Percentiles rank a stretch among this genome's conserved stretches.
Conservation (phyloP, 108 stramenopile species). For the Fragilariopsis cylindrus region DNA sequence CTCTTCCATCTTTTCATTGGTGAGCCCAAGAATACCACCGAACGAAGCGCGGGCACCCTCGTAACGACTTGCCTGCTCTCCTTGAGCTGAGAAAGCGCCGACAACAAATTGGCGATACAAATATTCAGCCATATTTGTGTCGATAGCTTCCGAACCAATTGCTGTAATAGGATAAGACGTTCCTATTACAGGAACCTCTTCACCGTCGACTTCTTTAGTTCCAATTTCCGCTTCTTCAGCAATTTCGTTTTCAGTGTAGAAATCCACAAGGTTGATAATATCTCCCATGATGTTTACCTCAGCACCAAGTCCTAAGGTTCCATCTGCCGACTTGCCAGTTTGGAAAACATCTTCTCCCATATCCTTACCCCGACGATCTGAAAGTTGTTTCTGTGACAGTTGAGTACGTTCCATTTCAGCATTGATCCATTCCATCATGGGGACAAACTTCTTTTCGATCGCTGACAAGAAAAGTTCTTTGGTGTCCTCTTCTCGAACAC, state of each 20-base stretch:
- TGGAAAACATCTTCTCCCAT: constrained; percentile 86
- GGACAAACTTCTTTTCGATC: constrained; percentile 70
- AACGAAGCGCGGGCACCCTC: constrained; percentile 68
- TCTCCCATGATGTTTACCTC: constrained; percentile 88
- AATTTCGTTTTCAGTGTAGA: constrained; percentile 84
- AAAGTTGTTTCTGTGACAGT: constrained; percentile 71
- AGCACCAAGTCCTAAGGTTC: constrained; percentile 81
- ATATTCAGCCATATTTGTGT: constrained; percentile 71
- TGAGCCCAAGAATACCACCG: constrained; percentile 85
- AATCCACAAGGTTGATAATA: constrained; percentile 85
- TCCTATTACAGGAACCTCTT: constrained; percentile 71
- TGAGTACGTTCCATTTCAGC: constrained; percentile 80
- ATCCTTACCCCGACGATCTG: constrained; percentile 71
- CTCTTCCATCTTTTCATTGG: constrained; percentile 70
- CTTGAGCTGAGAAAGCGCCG: constrained; percentile 76
- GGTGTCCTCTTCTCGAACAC: constrained; percentile 69
- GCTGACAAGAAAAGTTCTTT: constrained; percentile 70
- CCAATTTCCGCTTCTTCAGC: constrained; percentile 66
- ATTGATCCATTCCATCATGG: constrained; percentile 83
- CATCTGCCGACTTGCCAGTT: constrained; percentile 67
- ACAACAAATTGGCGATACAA: constrained; percentile 88
- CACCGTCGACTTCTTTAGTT: constrained; percentile 67
- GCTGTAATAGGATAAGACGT: constrained; percentile 84
- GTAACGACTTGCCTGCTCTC: constrained; percentile 69
- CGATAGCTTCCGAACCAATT: constrained; percentile 56